Percentiles rank a stretch among this genome's conserved stretches.
Conservation (phyloP, 306 rosid genomes). For the Cucurbita moschata region DNA sequence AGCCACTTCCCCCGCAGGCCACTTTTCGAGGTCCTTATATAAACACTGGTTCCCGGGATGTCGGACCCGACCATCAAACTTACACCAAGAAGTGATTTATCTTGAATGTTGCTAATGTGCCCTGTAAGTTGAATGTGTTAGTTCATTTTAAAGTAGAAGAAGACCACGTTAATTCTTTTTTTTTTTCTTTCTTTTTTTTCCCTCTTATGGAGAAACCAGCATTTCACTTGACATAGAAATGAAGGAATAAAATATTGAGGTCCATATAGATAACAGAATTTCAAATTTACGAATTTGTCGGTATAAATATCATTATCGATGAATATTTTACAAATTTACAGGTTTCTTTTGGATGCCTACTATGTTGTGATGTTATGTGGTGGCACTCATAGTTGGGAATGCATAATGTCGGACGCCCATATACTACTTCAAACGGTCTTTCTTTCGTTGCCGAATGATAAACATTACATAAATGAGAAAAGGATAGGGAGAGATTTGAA, state of each 20-base stretch:
- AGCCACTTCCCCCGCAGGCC: constrained; percentile 83
- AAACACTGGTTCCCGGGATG: constrained; percentile 79
- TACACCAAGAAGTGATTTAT: constrained; percentile 47
- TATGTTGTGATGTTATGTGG: no score
- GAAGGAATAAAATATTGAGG: not conserved
- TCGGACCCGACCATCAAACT: constrained; percentile 61
- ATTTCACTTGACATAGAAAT: not conserved
- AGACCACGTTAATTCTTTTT: not conserved
- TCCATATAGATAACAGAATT: not conserved
- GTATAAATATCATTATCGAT: no score
- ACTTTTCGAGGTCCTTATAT: constrained; percentile 94
- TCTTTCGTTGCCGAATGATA: no score
- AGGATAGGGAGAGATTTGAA: no score
- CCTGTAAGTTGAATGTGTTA: not conserved
- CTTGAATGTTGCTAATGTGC: not conserved
- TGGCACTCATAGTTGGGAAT: no score
- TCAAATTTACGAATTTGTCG: no score
- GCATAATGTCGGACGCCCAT: no score
- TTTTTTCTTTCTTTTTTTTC: no score
- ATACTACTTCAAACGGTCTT: no score
- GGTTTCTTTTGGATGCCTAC: no score
- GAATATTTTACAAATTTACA: no score
- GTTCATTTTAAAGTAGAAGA: constrained; percentile 1
- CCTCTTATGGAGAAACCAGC: not conserved
- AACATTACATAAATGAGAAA: no score